Evolutionary conservation across 306 rosid species (phyloP).

Genomic region (Ammopiptanthus mongolicus): DNA sequence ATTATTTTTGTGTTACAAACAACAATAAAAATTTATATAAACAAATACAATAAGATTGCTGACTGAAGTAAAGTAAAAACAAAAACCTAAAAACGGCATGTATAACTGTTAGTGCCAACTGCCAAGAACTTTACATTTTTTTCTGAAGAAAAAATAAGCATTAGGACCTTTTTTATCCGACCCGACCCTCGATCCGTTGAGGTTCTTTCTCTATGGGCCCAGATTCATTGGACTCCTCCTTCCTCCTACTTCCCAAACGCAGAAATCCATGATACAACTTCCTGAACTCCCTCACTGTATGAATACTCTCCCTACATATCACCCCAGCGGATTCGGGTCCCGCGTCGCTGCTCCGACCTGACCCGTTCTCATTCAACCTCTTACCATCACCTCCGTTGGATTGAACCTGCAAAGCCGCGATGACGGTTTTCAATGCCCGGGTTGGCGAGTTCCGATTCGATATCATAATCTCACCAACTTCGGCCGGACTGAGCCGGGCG

Average conservation of each 20-base stretch:
- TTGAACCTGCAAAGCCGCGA: constrained; percentile 74
- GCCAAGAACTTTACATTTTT: constrained; percentile 17
- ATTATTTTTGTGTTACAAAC: constrained; percentile 5
- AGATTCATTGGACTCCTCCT: constrained; percentile 39
- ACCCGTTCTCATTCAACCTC: constrained; percentile 35
- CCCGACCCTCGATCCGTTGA: constrained; percentile 17
- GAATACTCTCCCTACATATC: constrained; percentile 54
- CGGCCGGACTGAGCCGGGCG: constrained; percentile 70
- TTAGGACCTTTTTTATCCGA: not conserved
- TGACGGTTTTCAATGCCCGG: constrained; percentile 80
- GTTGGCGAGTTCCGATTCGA: constrained; percentile 78
- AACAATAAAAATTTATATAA: not conserved
- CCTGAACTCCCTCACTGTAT: constrained; percentile 66
- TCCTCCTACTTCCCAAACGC: constrained; percentile 63
- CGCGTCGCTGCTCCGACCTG: constrained; percentile 42
- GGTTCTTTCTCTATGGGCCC: constrained; percentile 39
- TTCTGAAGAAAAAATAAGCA: not conserved
- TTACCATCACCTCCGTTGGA: constrained; percentile 23
- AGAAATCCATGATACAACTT: constrained; percentile 84
- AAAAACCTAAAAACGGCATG: not conserved
- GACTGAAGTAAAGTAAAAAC: not conserved
- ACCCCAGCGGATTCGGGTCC: constrained; percentile 30
- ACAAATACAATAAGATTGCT: not conserved
- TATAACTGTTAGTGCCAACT: constrained; percentile 10
- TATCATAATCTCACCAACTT: constrained; percentile 82